Base-by-base conservation (phyloP, 2,329 filamentous ascomycete genomes). In the Calonectria hawksworthii region DNA sequence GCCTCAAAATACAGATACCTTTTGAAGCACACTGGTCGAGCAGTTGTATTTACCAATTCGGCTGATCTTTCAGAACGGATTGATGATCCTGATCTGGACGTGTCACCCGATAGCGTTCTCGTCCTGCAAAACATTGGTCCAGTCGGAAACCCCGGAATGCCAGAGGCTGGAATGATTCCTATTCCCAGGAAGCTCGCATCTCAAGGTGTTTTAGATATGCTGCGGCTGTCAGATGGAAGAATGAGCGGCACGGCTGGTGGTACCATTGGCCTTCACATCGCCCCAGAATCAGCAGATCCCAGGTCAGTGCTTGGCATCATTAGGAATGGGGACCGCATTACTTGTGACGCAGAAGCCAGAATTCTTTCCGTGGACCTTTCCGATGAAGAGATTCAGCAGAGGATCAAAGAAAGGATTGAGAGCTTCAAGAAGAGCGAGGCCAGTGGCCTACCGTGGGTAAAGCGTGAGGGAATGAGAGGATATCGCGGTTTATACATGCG, bases 91-190 rank as follows among this genome's bases (percentile, higher is more conserved):
- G 80, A 83, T 28, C 91, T 98, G 73, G 93, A 94, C 36, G 91
- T 98, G 1, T 82, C 83, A 0, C 76, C 83, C 0, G 83, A 89
- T 44, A 88, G 86, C 61, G 95, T 98, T 11, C 88, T 98, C 0
- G 92, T 98, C 4, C 92, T 98, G 30, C 93, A 96, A 76, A 96
- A 95, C 75, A 96, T 98, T 81, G 96, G 96, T 0, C 96, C 96
- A 0, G 94, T 97, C 70, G 96, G 96, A 30, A 95, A 95, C 2
- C 96, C 96, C 0, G 96, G 96, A 16, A 98, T 98, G 96, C 96
- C 96, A 2, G 96, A 98, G 84, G 95, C 97, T 73, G 89, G 89
- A 0, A 83, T 91, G 34, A 86, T 91, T 1, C 89, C 89, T 0
- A 90, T 91, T 32, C 92, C 98, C n/a, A 94, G 96, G 82, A 95